Conservation (phyloP, 495 filamentous ascomycete species). For the Clohesyomyces aquaticus region DNA sequence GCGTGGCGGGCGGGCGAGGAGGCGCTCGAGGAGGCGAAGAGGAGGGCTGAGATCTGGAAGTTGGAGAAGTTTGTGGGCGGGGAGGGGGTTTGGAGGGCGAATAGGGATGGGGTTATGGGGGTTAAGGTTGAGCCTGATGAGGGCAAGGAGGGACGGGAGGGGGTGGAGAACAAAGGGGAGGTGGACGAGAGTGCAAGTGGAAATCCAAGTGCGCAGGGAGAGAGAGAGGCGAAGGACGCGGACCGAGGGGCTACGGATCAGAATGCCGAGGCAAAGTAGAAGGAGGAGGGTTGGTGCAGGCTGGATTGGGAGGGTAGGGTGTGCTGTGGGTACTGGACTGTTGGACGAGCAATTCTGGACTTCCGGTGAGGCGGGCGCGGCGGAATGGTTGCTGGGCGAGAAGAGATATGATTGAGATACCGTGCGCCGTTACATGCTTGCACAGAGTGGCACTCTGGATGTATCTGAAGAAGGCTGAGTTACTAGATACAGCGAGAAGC, state of each 20-base stretch:
- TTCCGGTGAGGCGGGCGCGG: not conserved
- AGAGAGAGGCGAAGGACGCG: not conserved
- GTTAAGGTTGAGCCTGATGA: slow-evolving; percentile 46
- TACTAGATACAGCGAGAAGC: no score
- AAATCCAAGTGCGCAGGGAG: not conserved
- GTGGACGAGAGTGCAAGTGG: not conserved
- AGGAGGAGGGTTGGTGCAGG: not conserved
- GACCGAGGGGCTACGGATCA: not conserved
- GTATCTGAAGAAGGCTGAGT: no score
- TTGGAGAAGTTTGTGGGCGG: slow-evolving; percentile 81
- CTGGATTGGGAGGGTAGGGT: not conserved
- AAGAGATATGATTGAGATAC: not conserved
- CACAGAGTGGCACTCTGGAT: no score
- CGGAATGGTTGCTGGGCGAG: not conserved
- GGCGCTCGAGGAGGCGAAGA: slow-evolving; percentile 85
- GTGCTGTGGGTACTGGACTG: no score
- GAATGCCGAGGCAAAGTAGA: not conserved
- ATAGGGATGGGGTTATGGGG: slow-evolving; percentile 72
- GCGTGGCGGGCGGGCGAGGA: slow-evolving; percentile 91
- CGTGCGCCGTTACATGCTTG: not conserved
- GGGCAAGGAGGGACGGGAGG: slow-evolving; percentile 8
- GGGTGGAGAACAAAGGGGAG: not conserved
- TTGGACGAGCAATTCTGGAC: not conserved
- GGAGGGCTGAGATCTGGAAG: slow-evolving; percentile 92
- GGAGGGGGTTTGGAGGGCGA: slow-evolving; percentile 86